Evolutionary conservation across 495 filamentous ascomycete genomes (phyloP).

Genomic region (Achaetomiella virescens): DNA sequence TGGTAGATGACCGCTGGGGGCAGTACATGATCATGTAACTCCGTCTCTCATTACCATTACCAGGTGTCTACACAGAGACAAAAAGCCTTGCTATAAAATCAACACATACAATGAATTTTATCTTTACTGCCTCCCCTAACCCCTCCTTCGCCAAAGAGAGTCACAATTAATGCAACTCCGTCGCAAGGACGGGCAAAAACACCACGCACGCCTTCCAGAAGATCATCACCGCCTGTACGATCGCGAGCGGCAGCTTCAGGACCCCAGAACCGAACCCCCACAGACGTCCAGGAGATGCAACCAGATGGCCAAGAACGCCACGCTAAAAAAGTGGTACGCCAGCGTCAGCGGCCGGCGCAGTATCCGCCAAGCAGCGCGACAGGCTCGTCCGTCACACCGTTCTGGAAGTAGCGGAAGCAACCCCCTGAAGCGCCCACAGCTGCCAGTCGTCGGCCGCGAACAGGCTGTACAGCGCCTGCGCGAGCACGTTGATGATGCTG

Average conservation of each 20-base stretch:
- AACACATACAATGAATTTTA: neutral
- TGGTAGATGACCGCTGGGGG: no score
- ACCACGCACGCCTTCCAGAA: conserved; percentile 86
- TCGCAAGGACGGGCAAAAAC: conserved; percentile 75
- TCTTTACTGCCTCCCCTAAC: neutral
- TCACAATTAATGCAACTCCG: conserved; percentile 36
- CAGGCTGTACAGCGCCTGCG: conserved; percentile 80
- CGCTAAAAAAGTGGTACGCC: conserved; percentile 88
- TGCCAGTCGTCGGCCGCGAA: conserved; percentile 81
- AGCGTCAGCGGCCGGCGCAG: conserved; percentile 72
- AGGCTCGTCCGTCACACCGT: conserved; percentile 70
- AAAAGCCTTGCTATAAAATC: neutral
- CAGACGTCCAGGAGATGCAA: conserved; percentile 51
- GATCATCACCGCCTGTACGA: conserved; percentile 57
- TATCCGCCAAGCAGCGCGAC: conserved; percentile 74
- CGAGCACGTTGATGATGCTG: conserved; percentile 90
- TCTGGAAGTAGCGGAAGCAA: conserved; percentile 89
- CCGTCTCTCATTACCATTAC: conserved; percentile 25
- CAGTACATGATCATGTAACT: neutral
- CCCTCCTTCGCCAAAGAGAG: neutral
- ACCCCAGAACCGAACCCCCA: conserved; percentile 40
- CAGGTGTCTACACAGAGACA: neutral
- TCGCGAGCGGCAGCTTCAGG: conserved; percentile 52
- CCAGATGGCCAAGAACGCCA: conserved; percentile 86
- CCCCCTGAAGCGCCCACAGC: conserved; percentile 78